A percentile compares a stretch with the other conserved stretches of the same genome.
phyloP scores from a whole-genome alignment of 2,329 filamentous ascomycete species.

The Aureobasidium sp. region DNA sequence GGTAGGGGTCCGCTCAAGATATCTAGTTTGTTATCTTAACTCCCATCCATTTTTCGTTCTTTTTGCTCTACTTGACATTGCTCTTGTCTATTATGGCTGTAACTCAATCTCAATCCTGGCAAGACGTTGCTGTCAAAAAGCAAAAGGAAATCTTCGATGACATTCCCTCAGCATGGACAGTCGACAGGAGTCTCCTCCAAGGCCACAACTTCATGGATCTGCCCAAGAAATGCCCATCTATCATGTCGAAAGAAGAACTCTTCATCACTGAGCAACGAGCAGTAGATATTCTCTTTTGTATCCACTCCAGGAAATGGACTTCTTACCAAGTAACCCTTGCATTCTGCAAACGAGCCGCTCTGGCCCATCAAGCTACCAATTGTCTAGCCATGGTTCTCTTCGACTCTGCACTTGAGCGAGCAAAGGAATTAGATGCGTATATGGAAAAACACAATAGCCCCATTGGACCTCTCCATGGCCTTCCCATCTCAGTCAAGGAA shows the following conservation, averaged over 20 bases:
- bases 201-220: background rate
- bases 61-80: too few relatives aligned
- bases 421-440: conserved; percentile 42
- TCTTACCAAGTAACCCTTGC: conserved; percentile 39
- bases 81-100: background rate
- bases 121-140: background rate
- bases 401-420: conserved; percentile 38
- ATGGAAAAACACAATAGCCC: conserved; percentile 32
- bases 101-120: background rate
- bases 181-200: background rate
- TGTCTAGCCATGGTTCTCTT: conserved; percentile 48
- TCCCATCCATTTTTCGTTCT: too few relatives aligned
- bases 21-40: background rate
- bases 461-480: conserved; percentile 55
- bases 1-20: background rate
- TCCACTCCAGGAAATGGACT: conserved; percentile 27
- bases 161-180: background rate
- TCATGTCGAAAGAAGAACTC: conserved; percentile 10
- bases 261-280: conserved; percentile 10
- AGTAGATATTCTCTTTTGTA: background rate
- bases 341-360: conserved; percentile 42
- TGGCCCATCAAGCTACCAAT: conserved; percentile 46
- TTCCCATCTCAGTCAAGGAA: conserved; percentile 60
- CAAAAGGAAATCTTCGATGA: background rate
- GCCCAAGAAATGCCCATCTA: background rate